Base-by-base conservation (phyloP, 202 grass and related monocot genomes). In the Zoysia matrella region DNA sequence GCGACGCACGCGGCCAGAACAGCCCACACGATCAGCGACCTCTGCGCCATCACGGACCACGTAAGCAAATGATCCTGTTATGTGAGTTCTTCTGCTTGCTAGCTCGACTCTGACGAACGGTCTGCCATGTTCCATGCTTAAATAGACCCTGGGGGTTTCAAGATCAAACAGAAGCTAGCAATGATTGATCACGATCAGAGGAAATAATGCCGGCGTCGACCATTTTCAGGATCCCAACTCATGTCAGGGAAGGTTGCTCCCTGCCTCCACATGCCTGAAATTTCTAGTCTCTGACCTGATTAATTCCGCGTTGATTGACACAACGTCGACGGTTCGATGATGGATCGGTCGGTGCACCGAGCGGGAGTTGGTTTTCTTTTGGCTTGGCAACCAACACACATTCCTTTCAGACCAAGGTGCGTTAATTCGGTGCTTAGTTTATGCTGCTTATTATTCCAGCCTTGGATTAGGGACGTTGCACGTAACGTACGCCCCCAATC, bases 71-170 rank as follows among this genome's bases (percentile, higher is more conserved):
- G 30, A 36, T 36, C 30, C 30, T 36, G 30, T 36, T 36, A 36
- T 36, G 30, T 36, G 30, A 36, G 30, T 36, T 36, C 18, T 41
- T 54, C 5, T 65, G 52, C 4, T 10, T 43, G 18, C 2, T 54
- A 52, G 16, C 58, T 30, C 1, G 1, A 18, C 39, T 64, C 13
- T 67, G 64, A 8, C 13, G 41, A 62, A 62, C 42, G 41, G 55
- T 60, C 16, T 60, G 47, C 64, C 51, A 69, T 60, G 54, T 6
- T 15, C 11, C 11, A 10, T 74, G 77, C 52, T 86, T 86, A 86
- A 63, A 64, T 86, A 81, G 64, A 67, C n/a, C 40, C 30, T 6
- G 5, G 58, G 3, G 6, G 52, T 3, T 16, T 4, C 1, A n/a
- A 6, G 8, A 8, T 47, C 3, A 22, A 9, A 7, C 57, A 60